Evolutionary conservation across 106 monocot genomes (phyloP).

Genomic region (Dendrobium officinale): DNA sequence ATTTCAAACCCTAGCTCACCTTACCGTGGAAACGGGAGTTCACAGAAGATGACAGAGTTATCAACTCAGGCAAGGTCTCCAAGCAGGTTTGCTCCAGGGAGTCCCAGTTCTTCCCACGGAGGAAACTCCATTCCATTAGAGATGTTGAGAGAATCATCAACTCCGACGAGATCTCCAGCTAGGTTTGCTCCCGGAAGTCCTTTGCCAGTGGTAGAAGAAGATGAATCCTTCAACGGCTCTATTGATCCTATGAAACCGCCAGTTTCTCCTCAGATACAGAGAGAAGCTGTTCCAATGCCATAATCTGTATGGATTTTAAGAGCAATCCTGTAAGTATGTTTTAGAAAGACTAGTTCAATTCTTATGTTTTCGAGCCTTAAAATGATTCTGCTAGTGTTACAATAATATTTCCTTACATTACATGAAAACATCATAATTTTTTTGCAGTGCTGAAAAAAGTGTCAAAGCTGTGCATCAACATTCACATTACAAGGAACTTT

Average conservation of each 20-base stretch:
- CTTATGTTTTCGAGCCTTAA: neutral
- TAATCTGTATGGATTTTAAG: neutral
- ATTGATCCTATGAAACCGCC: slow-evolving; percentile 25
- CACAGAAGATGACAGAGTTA: slow-evolving; percentile 1
- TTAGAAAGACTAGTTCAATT: neutral
- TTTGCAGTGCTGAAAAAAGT: too few species aligned
- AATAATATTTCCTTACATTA: too few species aligned
- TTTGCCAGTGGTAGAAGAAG: slow-evolving; percentile 16
- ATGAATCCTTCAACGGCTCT: neutral
- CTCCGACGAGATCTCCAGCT: slow-evolving; percentile 21
- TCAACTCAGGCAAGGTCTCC: neutral
- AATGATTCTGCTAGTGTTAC: neutral
- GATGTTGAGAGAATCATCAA: slow-evolving; percentile 6
- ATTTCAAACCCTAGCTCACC: slow-evolving; percentile 40
- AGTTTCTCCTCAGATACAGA: slow-evolving; percentile 16
- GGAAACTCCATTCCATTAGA: slow-evolving; percentile 4
- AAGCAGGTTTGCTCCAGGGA: neutral
- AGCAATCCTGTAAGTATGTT: neutral
- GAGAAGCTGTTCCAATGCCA: slow-evolving; percentile 8
- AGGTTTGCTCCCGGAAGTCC: slow-evolving; percentile 19
- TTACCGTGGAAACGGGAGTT: slow-evolving; percentile 16
- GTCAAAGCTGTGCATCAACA: too few species aligned
- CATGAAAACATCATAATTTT: too few species aligned
- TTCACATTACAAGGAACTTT: too few species aligned
- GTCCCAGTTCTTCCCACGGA: neutral